Evolutionary conservation across 176 grass and related monocot species (phyloP).

Genomic region (Aegilops tauschii): DNA sequence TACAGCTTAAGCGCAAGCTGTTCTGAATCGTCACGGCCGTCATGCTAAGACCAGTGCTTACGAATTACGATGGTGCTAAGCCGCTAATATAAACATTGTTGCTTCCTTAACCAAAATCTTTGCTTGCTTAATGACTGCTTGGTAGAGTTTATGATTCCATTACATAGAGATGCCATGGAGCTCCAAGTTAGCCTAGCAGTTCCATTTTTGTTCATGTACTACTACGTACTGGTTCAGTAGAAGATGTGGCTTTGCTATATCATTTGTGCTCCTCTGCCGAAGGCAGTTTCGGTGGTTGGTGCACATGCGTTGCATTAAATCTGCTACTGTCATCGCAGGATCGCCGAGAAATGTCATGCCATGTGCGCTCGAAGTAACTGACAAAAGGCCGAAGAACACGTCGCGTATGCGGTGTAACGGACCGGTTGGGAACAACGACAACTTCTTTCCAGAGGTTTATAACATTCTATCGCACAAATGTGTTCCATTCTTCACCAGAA

Average conservation of each 20-base stretch:
- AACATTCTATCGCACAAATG: background rate
- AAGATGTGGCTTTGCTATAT: background rate
- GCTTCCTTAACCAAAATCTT: background rate
- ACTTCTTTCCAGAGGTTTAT: conserved; percentile 1
- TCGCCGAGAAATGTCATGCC: conserved; percentile 34
- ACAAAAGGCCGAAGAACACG: conserved; percentile 2
- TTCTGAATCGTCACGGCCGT: background rate
- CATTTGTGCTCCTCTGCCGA: background rate
- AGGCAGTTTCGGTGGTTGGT: background rate
- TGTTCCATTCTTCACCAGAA: background rate
- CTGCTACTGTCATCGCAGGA: background rate
- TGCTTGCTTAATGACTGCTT: background rate
- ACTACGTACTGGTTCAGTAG: background rate
- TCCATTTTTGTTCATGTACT: background rate
- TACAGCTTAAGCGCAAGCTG: background rate
- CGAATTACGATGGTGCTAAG: background rate
- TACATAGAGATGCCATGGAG: background rate
- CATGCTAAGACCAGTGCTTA: background rate
- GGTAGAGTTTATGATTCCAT: background rate
- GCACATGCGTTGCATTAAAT: background rate
- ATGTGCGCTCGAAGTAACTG: conserved; percentile 22
- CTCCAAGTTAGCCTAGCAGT: background rate
- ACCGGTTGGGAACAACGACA: background rate
- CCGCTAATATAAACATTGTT: background rate
- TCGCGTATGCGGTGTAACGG: conserved; percentile 3